Evolutionary conservation across 2,329 filamentous ascomycete species (phyloP), one percentile per base, ranked within the genome.

Genomic region (Teratosphaeriaceae sp.): DNA sequence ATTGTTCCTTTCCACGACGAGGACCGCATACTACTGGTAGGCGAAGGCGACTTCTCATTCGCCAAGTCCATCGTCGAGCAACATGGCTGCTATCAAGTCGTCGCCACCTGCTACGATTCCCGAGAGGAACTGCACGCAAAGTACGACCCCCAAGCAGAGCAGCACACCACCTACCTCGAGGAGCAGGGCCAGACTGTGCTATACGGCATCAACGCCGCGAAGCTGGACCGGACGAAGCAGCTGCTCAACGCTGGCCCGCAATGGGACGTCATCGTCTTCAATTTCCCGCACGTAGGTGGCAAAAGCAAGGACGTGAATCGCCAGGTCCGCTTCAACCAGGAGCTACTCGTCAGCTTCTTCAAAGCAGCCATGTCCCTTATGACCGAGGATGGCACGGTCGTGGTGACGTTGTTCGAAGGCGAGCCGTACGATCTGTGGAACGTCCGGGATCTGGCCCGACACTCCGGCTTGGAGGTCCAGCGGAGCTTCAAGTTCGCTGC

Each of bases 391-490:
- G 81, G 80, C 26, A 65, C 58, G 5, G 80, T 96, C 42, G 67
- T 95, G 40, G 80, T 97, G 18, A 94, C 88, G 0, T 69, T 97
- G 8, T 98, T 98, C 63, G 90, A 96, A 64, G 85, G 85, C 45
- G 84, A 94, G 64, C 92, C 92, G 0, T 98, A 98, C 63, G 90
- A 88, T 2, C 75, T 96, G 1, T 98, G 92, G 92, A 96, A 97
- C 67, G 76, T 97, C 20, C 78, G 82, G 26, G 90, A 96, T 68
- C 72, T 98, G 21, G 92, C 79, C 2, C 76, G 90, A 5, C 87
- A 95, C 62, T 73, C 74, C 3, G 85, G 84, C 4, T 67, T 90
- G 39, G 75, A 78, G 56, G 82, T 88, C 26, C 72, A 80, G 54
- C 70, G 76, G 56, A 88, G 82, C 62, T 89, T 85, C 60, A 68